Evolutionary conservation across 768 basidiomycete species (phyloP).

Genomic region (Tephrocybe sp.): DNA sequence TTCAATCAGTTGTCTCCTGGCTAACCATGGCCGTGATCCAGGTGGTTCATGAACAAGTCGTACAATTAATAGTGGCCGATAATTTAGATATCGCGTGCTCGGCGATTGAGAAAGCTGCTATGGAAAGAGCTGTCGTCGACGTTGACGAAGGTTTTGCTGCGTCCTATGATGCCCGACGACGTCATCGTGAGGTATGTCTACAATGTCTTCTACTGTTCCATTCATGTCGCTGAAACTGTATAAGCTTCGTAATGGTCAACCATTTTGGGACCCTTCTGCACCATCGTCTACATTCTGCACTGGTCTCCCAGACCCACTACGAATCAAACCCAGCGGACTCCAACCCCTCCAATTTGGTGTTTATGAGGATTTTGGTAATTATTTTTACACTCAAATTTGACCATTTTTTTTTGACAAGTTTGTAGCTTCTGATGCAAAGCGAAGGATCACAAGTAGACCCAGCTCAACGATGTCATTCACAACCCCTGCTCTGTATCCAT

Average conservation of each 20-base stretch:
- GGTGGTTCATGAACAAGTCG: constrained; percentile 76
- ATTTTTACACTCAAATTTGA: too few relatives aligned
- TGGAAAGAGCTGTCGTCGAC: constrained; percentile 91
- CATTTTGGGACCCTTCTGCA: constrained; percentile 88
- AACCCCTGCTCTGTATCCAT: constrained; percentile 46
- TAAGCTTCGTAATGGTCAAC: constrained; percentile 63
- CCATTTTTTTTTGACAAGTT: constrained; percentile 7
- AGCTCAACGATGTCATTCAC: constrained; percentile 69
- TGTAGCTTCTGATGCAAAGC: constrained; percentile 54
- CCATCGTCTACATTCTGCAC: constrained; percentile 65
- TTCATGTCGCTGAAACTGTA: constrained; percentile 2
- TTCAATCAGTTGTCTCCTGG: neutral
- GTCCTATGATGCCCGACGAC: constrained; percentile 80
- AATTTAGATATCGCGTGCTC: constrained; percentile 92
- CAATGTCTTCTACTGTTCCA: neutral
- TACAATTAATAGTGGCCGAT: constrained; percentile 79
- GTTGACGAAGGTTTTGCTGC: constrained; percentile 85
- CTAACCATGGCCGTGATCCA: neutral
- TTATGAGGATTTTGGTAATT: constrained; percentile 90
- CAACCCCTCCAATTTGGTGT: constrained; percentile 81
- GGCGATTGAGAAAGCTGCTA: constrained; percentile 95
- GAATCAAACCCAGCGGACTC: constrained; percentile 80
- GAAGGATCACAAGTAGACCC: constrained; percentile 60
- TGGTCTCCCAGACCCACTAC: constrained; percentile 82
- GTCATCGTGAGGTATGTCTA: constrained; percentile 75